phyloP scores from a whole-genome alignment of 2,329 filamentous ascomycete genomes.

The Clonostachys rosea region DNA sequence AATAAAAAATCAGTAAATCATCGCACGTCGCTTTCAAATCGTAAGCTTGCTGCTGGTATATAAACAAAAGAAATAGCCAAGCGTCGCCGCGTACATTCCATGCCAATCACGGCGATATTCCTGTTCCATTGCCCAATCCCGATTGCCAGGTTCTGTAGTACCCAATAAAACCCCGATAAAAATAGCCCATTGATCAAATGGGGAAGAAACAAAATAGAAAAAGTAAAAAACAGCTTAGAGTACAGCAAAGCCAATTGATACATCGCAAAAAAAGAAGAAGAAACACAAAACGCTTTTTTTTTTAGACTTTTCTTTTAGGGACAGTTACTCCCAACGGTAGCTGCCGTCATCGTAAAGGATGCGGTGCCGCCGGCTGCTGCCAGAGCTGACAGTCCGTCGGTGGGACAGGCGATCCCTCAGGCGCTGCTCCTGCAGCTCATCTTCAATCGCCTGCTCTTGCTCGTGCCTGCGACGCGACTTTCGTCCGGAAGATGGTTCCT shows the following conservation, averaged over 20 bases:
- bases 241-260: too few species aligned
- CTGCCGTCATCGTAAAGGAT: conserved; percentile 29
- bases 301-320: neutral
- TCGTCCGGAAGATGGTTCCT: conserved; percentile 13
- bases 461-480: conserved; percentile 20
- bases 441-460: conserved; percentile 21
- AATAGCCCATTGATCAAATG: too few species aligned
- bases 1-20: too few species aligned
- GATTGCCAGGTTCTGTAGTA: too few species aligned
- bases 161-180: too few species aligned
- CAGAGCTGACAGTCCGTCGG: conserved; percentile 27
- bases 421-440: conserved; percentile 30
- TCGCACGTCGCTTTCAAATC: too few species aligned
- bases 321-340: conserved; percentile 32
- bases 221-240: too few species aligned
- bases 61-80: too few species aligned
- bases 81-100: too few species aligned
- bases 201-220: neutral
- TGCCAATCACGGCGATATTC: too few species aligned
- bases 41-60: too few species aligned
- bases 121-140: too few species aligned
- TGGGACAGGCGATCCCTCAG: conserved; percentile 34
- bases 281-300: neutral
- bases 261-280: neutral
- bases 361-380: conserved; percentile 25